Evolutionary conservation across 2,329 filamentous ascomycete genomes (phyloP), one percentile per base, ranked within the genome.

Genomic region (Oidium heveae): DNA sequence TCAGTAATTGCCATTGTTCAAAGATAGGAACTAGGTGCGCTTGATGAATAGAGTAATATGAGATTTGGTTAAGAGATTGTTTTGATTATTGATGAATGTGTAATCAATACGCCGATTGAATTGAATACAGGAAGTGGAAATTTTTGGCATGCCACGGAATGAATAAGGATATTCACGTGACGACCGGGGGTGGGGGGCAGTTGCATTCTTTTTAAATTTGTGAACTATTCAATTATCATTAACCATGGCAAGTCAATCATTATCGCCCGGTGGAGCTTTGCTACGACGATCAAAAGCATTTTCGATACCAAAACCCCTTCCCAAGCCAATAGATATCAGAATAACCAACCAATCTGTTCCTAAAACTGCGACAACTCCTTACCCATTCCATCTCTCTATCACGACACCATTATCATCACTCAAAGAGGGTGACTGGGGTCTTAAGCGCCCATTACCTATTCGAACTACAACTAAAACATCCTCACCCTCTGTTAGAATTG

Each of bases 271-370:
- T 64, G 78, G 72, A 59, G 73, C 75, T 62, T 75, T 96, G 61
- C 75, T 96, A 64, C 82, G 89, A 67, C 78, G 80, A 57, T 96
- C 89, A 56, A 84, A 89, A 61, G 75, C 96, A 62, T 96, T 96
- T 70, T 83, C 88, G 24, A 73, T 96, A 55, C 88, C 89, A 15
- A 74, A 78, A 56, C 78, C 86, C 22, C 74, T 95, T 53, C 78
- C 82, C 18, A 69, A 74, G 44, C 79, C 84, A 12, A 66, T 69
- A 13, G 68, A 65, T 60, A 71, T 72, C 59, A 72, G 71, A 58
- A 72, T 69, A 57, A 71, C 69, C 47, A 69, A 63, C 61, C 68
- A 67, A 44, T 72, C 69, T 58, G 68, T 71, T 58, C 87, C 84
- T 16, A 72, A 79, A 54, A 80, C 78, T 22, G 79, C 83, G 46